A percentile compares a stretch with the other conserved stretches of the same genome.
phyloP scores from a whole-genome alignment of 176 grass and related monocot genomes.

The Aechmea fasciata region DNA sequence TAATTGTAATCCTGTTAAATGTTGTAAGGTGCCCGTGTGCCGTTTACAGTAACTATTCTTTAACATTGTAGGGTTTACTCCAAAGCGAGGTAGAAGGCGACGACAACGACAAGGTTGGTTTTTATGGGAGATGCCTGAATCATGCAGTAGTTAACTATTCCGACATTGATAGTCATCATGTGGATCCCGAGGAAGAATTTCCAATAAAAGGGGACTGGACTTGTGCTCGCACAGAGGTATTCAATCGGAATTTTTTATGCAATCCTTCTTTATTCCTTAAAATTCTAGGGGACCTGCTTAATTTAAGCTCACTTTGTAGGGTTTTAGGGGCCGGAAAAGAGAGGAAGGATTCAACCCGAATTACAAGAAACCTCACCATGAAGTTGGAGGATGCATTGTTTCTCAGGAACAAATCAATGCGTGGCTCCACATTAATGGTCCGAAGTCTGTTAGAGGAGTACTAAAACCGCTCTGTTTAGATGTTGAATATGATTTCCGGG shows the following conservation, averaged over 20 bases:
- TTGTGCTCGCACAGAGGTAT: constrained; percentile 76
- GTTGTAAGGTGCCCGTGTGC: background rate
- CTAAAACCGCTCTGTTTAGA: constrained; percentile 26
- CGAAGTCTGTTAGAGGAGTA: constrained; percentile 43
- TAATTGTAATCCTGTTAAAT: background rate
- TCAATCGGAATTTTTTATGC: constrained; percentile 12
- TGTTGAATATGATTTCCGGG: constrained; percentile 35
- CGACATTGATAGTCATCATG: constrained; percentile 16
- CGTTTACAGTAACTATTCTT: background rate
- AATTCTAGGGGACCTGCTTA: constrained; percentile 5
- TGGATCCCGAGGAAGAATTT: constrained; percentile 37
- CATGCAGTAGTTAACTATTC: constrained; percentile 37
- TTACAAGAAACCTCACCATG: constrained; percentile 18
- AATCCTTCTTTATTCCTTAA: constrained; percentile 5
- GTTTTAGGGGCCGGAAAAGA: constrained; percentile 56
- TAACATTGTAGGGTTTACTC: constrained; percentile 51
- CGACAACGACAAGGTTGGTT: constrained; percentile 63
- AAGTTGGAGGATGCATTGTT: constrained; percentile 46
- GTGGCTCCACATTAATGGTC: constrained; percentile 82
- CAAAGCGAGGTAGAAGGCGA: constrained; percentile 93
- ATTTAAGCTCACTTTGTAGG: constrained; percentile 34
- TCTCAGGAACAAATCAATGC: constrained; percentile 93
- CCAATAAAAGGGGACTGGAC: constrained; percentile 40
- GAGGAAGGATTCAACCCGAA: constrained; percentile 31
- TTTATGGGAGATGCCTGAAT: constrained; percentile 76